Evolutionary conservation across 176 grass and related monocot genomes (phyloP).

Genomic region (Zizania latifolia): DNA sequence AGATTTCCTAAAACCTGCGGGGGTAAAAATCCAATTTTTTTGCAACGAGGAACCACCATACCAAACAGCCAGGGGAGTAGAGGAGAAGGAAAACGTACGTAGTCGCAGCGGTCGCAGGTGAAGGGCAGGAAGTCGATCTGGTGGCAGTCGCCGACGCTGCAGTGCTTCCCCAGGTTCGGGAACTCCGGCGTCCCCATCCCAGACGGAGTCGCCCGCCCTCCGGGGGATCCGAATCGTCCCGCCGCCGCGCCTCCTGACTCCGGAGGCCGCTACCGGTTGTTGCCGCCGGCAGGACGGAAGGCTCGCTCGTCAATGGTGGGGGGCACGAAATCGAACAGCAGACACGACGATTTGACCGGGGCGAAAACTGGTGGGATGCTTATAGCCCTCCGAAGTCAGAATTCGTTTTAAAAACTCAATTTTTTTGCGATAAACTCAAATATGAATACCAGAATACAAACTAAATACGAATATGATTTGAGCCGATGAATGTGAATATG

Average conservation of each 20-base stretch:
- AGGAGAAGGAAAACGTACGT: constrained; percentile 56
- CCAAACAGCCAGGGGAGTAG: background rate
- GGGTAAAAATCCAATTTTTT: background rate
- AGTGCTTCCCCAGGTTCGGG: constrained; percentile 84
- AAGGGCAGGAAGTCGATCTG: no score
- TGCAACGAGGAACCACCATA: background rate
- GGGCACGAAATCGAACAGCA: constrained; percentile 17
- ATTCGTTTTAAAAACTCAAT: no score
- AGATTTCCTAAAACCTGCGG: background rate
- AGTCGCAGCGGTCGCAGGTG: constrained; percentile 75
- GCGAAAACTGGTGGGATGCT: background rate
- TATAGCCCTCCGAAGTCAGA: no score
- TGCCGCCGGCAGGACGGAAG: constrained; percentile 2
- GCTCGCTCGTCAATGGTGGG: constrained; percentile 6
- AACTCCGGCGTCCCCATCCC: no score
- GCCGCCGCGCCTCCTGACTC: no score
- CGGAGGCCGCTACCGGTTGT: background rate
- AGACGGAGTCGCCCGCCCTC: no score
- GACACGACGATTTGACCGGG: background rate
- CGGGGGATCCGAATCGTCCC: no score
- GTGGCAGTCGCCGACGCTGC: constrained; percentile 83
- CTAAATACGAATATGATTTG: no score
- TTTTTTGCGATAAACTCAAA: no score
- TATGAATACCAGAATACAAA: no score
- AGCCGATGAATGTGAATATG: no score